Conservation (phyloP, 371 early-diverging fungal species). For the Sporodiniella umbellata region DNA sequence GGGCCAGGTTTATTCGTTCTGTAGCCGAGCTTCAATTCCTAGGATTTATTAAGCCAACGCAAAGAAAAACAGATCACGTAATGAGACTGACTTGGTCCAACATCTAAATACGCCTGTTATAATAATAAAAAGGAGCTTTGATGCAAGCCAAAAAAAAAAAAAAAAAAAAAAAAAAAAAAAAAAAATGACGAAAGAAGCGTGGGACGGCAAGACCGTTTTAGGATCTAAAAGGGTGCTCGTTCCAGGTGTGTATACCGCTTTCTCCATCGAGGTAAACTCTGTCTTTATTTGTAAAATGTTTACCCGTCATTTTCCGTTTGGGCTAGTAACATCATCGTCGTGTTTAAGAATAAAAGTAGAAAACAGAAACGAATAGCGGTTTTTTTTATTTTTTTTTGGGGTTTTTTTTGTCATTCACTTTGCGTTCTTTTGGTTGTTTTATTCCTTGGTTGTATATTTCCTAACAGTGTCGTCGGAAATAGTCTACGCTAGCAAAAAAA, state of each 20-base stretch:
- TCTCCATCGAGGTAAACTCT: background rate
- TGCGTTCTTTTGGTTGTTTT: too few relatives aligned
- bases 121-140: too few relatives aligned
- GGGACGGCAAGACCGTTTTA: background rate
- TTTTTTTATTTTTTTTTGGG: too few relatives aligned
- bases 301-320: background rate
- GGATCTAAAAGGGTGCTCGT: background rate
- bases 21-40: conserved; percentile 84
- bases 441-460: too few relatives aligned
- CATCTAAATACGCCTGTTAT: too few relatives aligned
- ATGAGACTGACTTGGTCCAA: conserved; percentile 82
- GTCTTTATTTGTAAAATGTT: background rate
- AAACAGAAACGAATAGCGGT: conserved; percentile 65
- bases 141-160: too few relatives aligned
- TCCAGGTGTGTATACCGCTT: background rate
- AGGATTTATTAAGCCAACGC: conserved; percentile 87
- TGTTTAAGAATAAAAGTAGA: conserved; percentile 18
- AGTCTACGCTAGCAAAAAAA: conserved; percentile 85
- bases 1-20: conserved; percentile 81
- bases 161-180: too few relatives aligned
- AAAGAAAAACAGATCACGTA: conserved; percentile 91
- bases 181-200: too few relatives aligned
- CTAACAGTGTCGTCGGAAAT: conserved; percentile 12
- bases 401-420: too few relatives aligned
- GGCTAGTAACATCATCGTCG: background rate